Conservation (phyloP, 2,329 filamentous ascomycete genomes). For the Fragosphaeria purpurea region DNA sequence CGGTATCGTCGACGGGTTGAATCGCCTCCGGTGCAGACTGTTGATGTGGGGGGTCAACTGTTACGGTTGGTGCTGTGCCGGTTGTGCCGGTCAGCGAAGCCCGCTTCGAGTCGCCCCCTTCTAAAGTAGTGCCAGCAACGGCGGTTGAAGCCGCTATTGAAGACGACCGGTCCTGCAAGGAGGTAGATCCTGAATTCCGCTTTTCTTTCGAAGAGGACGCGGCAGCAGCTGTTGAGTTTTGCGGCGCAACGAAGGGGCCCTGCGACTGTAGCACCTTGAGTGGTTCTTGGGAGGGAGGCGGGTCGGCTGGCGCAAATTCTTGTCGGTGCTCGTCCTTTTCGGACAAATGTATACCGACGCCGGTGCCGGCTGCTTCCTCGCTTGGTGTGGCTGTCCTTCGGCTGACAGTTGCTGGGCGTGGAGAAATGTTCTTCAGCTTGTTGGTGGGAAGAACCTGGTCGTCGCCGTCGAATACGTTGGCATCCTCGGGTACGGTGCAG, state of each 20-base stretch:
- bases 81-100: conserved; percentile 24
- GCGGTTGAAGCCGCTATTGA: conserved; percentile 9
- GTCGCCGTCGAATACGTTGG: conserved; percentile 41
- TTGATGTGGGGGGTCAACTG: conserved; percentile 28
- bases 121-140: conserved; percentile 17
- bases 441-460: conserved; percentile 43
- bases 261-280: conserved; percentile 9
- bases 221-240: conserved; percentile 12
- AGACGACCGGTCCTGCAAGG: conserved; percentile 32
- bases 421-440: conserved; percentile 47
- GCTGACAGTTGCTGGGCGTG: conserved; percentile 44
- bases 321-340: conserved; percentile 38
- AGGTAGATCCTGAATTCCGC: conserved; percentile 34
- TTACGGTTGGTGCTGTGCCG: conserved; percentile 28
- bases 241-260: conserved; percentile 13
- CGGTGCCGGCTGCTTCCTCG: conserved; percentile 31
- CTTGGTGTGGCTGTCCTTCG: conserved; percentile 42
- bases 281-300: conserved; percentile 4
- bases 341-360: conserved; percentile 30
- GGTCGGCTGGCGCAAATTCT: conserved; percentile 1
- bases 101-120: conserved; percentile 36
- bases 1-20: conserved; percentile 11
- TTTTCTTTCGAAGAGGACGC: conserved; percentile 31
- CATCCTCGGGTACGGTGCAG: conserved; percentile 54
- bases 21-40: background rate